phyloP scores from a whole-genome alignment of 208 protist species.

The Wallacemonas collosoma region DNA sequence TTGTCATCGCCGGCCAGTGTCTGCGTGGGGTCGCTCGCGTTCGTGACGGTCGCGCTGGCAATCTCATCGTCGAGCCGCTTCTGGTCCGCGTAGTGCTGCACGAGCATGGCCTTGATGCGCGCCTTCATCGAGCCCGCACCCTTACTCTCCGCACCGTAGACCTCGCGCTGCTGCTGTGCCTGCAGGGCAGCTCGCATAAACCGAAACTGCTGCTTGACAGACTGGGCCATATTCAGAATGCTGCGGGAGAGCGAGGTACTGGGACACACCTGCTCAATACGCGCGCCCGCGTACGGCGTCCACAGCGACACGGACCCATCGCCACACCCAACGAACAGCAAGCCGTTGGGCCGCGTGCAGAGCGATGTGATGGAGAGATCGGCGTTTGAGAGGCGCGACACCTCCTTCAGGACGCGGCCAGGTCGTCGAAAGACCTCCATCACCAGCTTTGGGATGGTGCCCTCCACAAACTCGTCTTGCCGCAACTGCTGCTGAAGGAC shows the following conservation, averaged over 20 bases:
- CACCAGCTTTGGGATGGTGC: slow-evolving; percentile 45
- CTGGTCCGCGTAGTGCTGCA: slow-evolving; percentile 38
- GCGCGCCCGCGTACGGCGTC: slow-evolving; percentile 66
- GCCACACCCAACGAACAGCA: slow-evolving; percentile 62
- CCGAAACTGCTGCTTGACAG: slow-evolving; percentile 52
- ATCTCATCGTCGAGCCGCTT: slow-evolving; percentile 16
- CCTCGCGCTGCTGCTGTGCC: slow-evolving; percentile 42
- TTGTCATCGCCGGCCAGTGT: too few species aligned
- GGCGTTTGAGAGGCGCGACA: slow-evolving; percentile 30
- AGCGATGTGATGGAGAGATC: slow-evolving; percentile 48
- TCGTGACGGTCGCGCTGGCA: neutral
- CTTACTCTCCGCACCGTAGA: slow-evolving; percentile 36
- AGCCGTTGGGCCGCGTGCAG: slow-evolving; percentile 64
- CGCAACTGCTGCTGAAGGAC: slow-evolving; percentile 10
- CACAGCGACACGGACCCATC: slow-evolving; percentile 73
- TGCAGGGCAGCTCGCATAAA: slow-evolving; percentile 34
- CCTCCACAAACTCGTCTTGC: slow-evolving; percentile 65
- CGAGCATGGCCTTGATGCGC: slow-evolving; percentile 40
- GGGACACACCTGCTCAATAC: slow-evolving; percentile 64
- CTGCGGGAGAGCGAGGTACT: slow-evolving; percentile 41
- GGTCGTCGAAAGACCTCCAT: slow-evolving; percentile 45
- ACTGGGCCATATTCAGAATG: slow-evolving; percentile 39
- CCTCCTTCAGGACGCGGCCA: slow-evolving; percentile 35
- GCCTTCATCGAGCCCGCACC: slow-evolving; percentile 33
- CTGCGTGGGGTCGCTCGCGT: neutral